Conservation (phyloP, 2,329 filamentous ascomycete genomes). For the Trichoderma sp. region DNA sequence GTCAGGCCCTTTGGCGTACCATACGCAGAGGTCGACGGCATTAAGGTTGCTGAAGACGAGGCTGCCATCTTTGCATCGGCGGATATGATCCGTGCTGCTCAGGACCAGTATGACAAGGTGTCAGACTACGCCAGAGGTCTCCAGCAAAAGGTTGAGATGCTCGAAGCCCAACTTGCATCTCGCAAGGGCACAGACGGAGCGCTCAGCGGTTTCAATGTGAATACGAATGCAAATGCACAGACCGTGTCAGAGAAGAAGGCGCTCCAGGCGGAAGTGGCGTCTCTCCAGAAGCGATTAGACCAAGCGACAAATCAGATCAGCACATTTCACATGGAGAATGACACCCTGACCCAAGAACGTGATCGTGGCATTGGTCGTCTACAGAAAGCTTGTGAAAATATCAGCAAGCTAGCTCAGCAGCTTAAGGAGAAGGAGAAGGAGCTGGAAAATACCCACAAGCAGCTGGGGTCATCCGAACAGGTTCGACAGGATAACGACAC, state of each 20-base stretch:
- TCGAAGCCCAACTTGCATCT: constrained; percentile 52
- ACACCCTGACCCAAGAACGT: constrained; percentile 63
- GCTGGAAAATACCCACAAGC: constrained; percentile 44
- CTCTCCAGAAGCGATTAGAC: constrained; percentile 62
- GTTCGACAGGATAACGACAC: constrained; percentile 42
- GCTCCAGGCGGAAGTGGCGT: constrained; percentile 60
- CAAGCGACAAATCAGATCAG: constrained; percentile 63
- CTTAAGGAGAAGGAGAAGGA: constrained; percentile 45
- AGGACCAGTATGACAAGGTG: constrained; percentile 58
- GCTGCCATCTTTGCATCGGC: constrained; percentile 61
- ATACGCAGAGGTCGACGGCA: constrained; percentile 52
- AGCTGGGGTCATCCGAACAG: constrained; percentile 44
- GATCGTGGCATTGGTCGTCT: constrained; percentile 66
- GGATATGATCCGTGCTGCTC: constrained; percentile 61
- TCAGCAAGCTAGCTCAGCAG: constrained; percentile 51
- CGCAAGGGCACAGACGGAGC: constrained; percentile 45
- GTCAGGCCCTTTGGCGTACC: constrained; percentile 36
- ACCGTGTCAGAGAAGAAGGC: constrained; percentile 56
- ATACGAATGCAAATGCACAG: constrained; percentile 44
- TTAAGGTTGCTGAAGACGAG: constrained; percentile 55
- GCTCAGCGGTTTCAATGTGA: constrained; percentile 46
- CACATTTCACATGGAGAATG: constrained; percentile 63
- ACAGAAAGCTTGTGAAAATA: constrained; percentile 60
- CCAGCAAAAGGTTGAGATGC: constrained; percentile 52
- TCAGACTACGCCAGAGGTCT: constrained; percentile 56